Base-by-base conservation (phyloP, 1,139 yeast genomes). In the Suhomyces bokatorum region DNA sequence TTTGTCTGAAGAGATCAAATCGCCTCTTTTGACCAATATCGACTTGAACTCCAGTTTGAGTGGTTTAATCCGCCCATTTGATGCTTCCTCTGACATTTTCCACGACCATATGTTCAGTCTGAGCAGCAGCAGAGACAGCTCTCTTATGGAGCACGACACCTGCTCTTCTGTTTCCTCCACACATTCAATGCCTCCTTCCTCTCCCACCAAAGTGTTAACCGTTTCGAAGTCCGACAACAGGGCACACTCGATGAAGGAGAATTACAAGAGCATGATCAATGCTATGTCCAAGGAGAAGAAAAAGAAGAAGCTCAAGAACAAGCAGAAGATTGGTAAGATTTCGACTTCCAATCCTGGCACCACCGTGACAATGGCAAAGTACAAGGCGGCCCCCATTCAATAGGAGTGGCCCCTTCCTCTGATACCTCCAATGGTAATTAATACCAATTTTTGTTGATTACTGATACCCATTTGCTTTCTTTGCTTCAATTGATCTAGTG, bases 261-360 rank as follows among this genome's bases (percentile, higher is more conserved):
- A 49, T 40, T 56, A 54, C 49, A 52, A 52, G 39, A 46, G 51
- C 12, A 43, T 51, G 27, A 48, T 53, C 15, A 51, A 42, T 36
- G 47, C 54, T 12, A 48, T 52, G 52, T 40, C 52, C 31, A 56
- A 52, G 42, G 58, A 49, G 12, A 54, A 54, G 51, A 52, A 48
- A 44, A 54, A 50, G 43, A 52, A 48, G 37, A 47, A 39, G 33
- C 28, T 11, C 12, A 35, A 35, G 31, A 17, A 17, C 20, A 40
- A 35, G 30, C 27, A 32, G 26, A 43, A 37, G 27, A 37, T 43
- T 16, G 30, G 32, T 15, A 43, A 43, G 32, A 36, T 39, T 15
- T 14, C 40, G 13, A 22, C 43, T 16, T 31, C 22, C 29, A 35
- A 27, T 29, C 15, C 40, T n/a, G 32, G 40, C 15, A 27, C 35